Conservation (phyloP, 2,329 filamentous ascomycete species). For the Grosmannia penicillata region DNA sequence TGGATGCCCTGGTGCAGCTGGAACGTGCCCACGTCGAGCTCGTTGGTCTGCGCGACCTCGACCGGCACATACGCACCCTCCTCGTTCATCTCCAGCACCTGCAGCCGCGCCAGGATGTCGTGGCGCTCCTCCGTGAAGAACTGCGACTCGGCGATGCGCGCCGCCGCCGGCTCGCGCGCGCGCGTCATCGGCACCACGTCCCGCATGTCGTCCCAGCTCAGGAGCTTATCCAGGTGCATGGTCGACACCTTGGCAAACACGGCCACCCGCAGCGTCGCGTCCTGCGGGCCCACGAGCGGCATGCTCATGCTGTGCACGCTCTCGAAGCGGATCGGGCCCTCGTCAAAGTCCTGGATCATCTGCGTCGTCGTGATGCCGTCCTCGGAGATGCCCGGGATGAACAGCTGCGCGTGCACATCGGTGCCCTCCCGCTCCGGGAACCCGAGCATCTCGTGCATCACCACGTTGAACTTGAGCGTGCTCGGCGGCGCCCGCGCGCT, state of each 20-base stretch:
- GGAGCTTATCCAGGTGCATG: conserved; percentile 91
- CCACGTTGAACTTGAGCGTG: conserved; percentile 93
- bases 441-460: conserved; percentile 90
- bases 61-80: conserved; percentile 82
- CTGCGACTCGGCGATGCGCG: conserved; percentile 76
- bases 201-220: conserved; percentile 98
- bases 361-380: conserved; percentile 89
- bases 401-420: conserved; percentile 92
- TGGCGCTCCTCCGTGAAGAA: conserved; percentile 90
- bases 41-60: conserved; percentile 75
- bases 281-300: conserved; percentile 59
- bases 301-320: conserved; percentile 98
- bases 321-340: conserved; percentile 83
- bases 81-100: conserved; percentile 85
- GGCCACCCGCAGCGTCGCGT: conserved; percentile 66
- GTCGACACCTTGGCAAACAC: conserved; percentile 82
- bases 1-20: conserved; percentile 93
- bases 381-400: conserved; percentile 79
- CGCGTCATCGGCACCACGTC: conserved; percentile 53
- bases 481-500: conserved; percentile 83
- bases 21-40: conserved; percentile 77
- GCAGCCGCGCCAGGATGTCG: conserved; percentile 75
- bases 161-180: conserved; percentile 32
- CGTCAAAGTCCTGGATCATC: conserved; percentile 87
- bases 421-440: conserved; percentile 94